phyloP scores from a whole-genome alignment of 768 basidiomycete species.

The Lyophyllum semitale region DNA sequence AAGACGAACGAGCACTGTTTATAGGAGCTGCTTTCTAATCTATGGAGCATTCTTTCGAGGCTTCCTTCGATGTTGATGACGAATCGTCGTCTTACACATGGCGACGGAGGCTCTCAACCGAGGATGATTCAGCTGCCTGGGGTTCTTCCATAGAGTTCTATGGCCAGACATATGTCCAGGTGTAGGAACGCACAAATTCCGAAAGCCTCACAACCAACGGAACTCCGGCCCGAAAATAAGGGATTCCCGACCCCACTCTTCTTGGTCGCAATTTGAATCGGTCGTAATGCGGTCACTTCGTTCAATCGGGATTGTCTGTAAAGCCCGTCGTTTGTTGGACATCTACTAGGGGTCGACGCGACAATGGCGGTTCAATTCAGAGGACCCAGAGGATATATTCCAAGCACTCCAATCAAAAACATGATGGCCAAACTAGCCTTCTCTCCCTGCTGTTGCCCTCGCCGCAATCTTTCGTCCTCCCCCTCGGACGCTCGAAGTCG shows the following conservation, averaged over 20 bases:
- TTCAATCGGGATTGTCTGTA: too few species aligned
- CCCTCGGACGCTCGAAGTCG: neutral
- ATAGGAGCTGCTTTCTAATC: neutral
- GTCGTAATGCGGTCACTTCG: too few species aligned
- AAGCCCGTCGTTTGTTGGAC: too few species aligned
- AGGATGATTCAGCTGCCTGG: neutral
- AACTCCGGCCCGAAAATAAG: too few species aligned
- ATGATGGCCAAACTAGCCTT: neutral
- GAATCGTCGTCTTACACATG: neutral
- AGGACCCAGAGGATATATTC: neutral
- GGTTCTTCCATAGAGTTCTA: neutral
- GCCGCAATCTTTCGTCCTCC: neutral
- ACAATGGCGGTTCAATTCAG: too few species aligned
- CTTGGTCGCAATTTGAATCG: too few species aligned
- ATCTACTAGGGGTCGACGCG: too few species aligned
- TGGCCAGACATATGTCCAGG: neutral
- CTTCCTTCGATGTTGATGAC: neutral
- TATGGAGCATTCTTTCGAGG: neutral
- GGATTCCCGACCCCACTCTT: too few species aligned
- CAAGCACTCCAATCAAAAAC: neutral
- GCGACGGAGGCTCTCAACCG: neutral
- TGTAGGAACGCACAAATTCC: neutral
- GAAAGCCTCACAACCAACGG: too few species aligned
- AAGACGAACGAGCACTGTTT: neutral
- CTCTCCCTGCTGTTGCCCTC: constrained; percentile 7